Percentiles rank a stretch among this genome's conserved stretches.
These are phyloP conservation scores for Hypoxylon trugodes DNA, from an alignment of 495 filamentous ascomycete genomes.

Conservation along the genomic window DNA sequence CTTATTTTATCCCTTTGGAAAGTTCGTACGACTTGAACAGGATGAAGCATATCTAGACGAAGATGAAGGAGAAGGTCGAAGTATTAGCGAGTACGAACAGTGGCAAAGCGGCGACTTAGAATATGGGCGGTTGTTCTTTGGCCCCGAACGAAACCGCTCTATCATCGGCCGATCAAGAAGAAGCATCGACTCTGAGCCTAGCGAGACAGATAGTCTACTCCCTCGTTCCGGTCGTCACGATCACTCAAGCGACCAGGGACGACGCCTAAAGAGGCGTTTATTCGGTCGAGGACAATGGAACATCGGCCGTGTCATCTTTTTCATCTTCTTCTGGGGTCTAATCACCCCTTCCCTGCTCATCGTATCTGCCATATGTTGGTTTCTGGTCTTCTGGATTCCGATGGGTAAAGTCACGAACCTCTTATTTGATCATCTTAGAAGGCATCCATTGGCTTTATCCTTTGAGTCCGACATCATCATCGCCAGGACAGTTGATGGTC, in stretches of 20 bases:
- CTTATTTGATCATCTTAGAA: conserved; percentile 88
- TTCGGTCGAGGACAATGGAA: conserved; percentile 98
- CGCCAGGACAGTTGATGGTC: conserved; percentile 70
- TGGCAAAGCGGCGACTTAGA: conserved; percentile 99
- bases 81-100: conserved; percentile 98
- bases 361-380: conserved; percentile 90
- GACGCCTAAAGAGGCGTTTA: conserved; percentile 80
- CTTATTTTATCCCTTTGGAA: conserved; percentile 94
- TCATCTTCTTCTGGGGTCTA: conserved; percentile 93
- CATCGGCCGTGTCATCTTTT: conserved; percentile 92
- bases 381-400: conserved; percentile 96
- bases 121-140: conserved; percentile 94
- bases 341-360: conserved; percentile 88
- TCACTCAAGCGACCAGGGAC: conserved; percentile 38
- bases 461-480: conserved; percentile 88
- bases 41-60: conserved; percentile 96
- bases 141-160: conserved; percentile 78
- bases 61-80: conserved; percentile 98
- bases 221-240: conserved; percentile 64
- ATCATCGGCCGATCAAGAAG: conserved; percentile 88
- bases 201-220: conserved; percentile 89
- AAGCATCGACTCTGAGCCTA: conserved; percentile 82
- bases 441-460: conserved; percentile 89
- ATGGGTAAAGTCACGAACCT: conserved; percentile 96
- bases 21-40: conserved; percentile 89